Conservation (phyloP, 352 stramenopile genomes). For the Elongisporangium senticosum region DNA sequence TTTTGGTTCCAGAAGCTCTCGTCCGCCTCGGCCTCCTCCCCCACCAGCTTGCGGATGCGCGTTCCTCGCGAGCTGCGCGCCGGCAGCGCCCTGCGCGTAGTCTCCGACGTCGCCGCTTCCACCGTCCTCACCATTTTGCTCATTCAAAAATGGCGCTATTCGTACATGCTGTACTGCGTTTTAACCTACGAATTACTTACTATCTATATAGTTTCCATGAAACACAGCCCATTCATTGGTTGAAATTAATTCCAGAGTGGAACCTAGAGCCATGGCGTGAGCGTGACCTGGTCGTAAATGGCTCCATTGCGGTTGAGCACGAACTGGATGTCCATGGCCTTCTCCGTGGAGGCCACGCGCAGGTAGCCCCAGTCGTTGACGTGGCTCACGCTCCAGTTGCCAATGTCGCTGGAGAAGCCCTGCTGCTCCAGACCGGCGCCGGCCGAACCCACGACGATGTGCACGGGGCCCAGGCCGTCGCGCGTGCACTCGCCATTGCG, state of each 20-base stretch:
- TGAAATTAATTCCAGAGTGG: not conserved
- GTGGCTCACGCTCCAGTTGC: constrained; percentile 76
- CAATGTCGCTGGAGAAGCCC: constrained; percentile 59
- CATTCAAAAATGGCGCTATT: not conserved
- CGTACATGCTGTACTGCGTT: no score
- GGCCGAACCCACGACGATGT: constrained; percentile 84
- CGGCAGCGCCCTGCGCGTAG: constrained; percentile 40
- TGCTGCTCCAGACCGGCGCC: constrained; percentile 65
- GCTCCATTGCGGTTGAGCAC: constrained; percentile 75
- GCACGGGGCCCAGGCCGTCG: constrained; percentile 70
- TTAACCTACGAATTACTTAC: not conserved
- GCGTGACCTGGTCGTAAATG: constrained; percentile 72
- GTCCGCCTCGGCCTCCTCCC: constrained; percentile 83
- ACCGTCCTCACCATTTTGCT: not conserved
- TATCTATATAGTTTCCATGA: not conserved
- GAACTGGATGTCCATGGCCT: constrained; percentile 71
- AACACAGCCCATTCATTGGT: not conserved
- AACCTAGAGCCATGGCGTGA: constrained; percentile 45
- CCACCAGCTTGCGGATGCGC: constrained; percentile 80
- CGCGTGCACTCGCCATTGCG: constrained; percentile 60
- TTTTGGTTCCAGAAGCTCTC: constrained; percentile 85
- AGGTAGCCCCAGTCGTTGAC: constrained; percentile 78
- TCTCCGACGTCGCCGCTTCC: not conserved
- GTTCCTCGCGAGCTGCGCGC: constrained; percentile 57
- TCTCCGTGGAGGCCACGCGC: constrained; percentile 51